These are phyloP conservation scores for Saccharomycopsis sp. DNA, from an alignment of 805 yeast genomes.

Conservation along the genomic window DNA sequence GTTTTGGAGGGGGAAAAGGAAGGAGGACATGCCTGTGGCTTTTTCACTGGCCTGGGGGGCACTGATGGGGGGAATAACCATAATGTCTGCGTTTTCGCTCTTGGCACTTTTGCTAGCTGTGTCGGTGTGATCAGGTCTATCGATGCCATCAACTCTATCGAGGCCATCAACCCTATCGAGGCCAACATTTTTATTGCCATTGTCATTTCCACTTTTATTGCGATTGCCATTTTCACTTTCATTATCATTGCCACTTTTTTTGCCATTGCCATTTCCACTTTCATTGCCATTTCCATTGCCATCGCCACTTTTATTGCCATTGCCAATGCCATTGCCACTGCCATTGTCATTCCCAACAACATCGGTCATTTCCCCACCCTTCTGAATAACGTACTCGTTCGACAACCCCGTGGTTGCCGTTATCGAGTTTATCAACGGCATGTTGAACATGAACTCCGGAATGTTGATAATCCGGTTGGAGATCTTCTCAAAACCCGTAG, in stretches of 20 bases:
- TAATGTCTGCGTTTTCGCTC: too few relatives aligned
- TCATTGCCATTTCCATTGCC: too few relatives aligned
- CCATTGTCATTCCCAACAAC: too few relatives aligned
- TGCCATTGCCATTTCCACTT: too few relatives aligned
- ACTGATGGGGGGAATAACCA: constrained; percentile 19
- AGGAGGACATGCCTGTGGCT: constrained; percentile 10
- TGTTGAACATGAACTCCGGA: not conserved
- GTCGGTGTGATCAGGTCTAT: too few relatives aligned
- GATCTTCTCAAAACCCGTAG: not conserved
- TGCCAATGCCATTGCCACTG: too few relatives aligned
- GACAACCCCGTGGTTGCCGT: not conserved
- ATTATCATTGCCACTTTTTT: not conserved
- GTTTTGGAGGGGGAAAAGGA: constrained; percentile 36
- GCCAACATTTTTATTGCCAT: too few relatives aligned
- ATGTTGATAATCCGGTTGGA: constrained; percentile 8
- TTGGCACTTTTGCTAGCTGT: too few relatives aligned
- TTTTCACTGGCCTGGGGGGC: constrained; percentile 21
- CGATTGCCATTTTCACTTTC: not conserved
- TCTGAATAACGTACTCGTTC: not conserved
- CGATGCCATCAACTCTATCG: too few relatives aligned
- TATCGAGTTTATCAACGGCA: not conserved
- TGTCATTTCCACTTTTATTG: too few relatives aligned
- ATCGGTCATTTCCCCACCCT: not conserved
- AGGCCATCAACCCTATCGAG: too few relatives aligned
- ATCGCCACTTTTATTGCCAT: too few relatives aligned